These are phyloP conservation scores for Trichoderma cornu-damae DNA, from an alignment of 2,329 filamentous ascomycete genomes.

Conservation along the genomic window DNA sequence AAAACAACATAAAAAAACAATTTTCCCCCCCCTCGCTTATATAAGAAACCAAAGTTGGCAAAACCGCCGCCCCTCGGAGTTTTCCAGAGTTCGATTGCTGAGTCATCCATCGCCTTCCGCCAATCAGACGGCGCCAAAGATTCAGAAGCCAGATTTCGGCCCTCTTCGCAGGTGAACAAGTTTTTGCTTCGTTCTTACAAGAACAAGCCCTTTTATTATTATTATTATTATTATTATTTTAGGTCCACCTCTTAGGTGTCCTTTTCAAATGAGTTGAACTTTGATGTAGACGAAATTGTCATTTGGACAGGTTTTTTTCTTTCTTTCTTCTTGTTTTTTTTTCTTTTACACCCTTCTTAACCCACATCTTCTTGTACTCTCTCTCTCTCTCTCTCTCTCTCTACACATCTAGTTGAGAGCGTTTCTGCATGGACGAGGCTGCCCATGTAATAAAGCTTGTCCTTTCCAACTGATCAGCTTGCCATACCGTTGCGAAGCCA, in stretches of 20 bases:
- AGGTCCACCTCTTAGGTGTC: slow-evolving; percentile 21
- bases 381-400: not conserved
- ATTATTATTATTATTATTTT: too few relatives aligned
- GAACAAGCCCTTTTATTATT: too few relatives aligned
- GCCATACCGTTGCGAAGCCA: not conserved
- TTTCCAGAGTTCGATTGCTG: slow-evolving; percentile 8
- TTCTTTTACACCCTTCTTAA: not conserved
- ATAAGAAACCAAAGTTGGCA: too few relatives aligned
- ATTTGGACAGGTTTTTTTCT: slow-evolving; percentile 7
- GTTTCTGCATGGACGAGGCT: not conserved
- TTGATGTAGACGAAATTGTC: too few relatives aligned
- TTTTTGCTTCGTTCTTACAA: not conserved
- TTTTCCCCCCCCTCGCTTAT: too few relatives aligned
- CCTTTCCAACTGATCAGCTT: not conserved
- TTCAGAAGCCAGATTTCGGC: slow-evolving; percentile 18
- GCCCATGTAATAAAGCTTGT: not conserved
- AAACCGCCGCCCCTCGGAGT: not conserved
- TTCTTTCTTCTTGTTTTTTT: not conserved
- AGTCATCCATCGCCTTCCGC: slow-evolving; percentile 1
- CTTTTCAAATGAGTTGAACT: slow-evolving; percentile 20
- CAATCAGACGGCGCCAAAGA: slow-evolving; percentile 19
- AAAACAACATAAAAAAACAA: not conserved
- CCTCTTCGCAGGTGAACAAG: slow-evolving; percentile 9
- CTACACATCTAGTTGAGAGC: not conserved
- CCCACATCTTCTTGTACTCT: not conserved